Evolutionary conservation across 2,329 filamentous ascomycete species (phyloP).

Genomic region (Beauveria varroae): DNA sequence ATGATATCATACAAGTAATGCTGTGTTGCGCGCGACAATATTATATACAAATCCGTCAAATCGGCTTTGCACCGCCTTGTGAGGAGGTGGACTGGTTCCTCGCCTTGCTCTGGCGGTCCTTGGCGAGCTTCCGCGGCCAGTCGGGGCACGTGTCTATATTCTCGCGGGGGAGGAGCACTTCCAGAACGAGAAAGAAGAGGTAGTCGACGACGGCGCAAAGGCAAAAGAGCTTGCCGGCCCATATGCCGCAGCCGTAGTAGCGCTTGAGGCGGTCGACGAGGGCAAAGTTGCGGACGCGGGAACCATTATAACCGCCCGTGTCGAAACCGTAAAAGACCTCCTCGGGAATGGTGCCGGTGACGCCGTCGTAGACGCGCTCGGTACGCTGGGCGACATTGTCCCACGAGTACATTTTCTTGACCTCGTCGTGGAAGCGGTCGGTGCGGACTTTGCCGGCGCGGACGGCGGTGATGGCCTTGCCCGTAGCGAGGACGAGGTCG

Average conservation of each 20-base stretch:
- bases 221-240: constrained; percentile 96
- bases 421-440: constrained; percentile 91
- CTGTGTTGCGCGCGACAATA: no score
- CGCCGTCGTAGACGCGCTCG: constrained; percentile 90
- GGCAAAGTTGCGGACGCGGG: constrained; percentile 75
- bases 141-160: constrained; percentile 83
- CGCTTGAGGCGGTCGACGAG: constrained; percentile 91
- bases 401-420: constrained; percentile 99
- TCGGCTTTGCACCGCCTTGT: constrained; percentile 14
- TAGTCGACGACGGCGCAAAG: constrained; percentile 93
- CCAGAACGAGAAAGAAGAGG: constrained; percentile 77
- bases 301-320: constrained; percentile 59
- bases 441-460: constrained; percentile 82
- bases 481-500: constrained; percentile 83
- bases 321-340: constrained; percentile 84
- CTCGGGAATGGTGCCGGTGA: constrained; percentile 77
- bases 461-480: constrained; percentile 78
- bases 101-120: constrained; percentile 1
- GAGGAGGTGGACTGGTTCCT: constrained; percentile 28
- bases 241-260: constrained; percentile 96
- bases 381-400: constrained; percentile 89
- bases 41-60: background rate
- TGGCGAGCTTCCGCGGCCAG: constrained; percentile 70
- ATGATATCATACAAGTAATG: background rate
- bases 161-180: constrained; percentile 77